Percentiles rank a stretch among this genome's conserved stretches.
Conservation (phyloP, 495 filamentous ascomycete species). For the Tuber melanosporum region DNA sequence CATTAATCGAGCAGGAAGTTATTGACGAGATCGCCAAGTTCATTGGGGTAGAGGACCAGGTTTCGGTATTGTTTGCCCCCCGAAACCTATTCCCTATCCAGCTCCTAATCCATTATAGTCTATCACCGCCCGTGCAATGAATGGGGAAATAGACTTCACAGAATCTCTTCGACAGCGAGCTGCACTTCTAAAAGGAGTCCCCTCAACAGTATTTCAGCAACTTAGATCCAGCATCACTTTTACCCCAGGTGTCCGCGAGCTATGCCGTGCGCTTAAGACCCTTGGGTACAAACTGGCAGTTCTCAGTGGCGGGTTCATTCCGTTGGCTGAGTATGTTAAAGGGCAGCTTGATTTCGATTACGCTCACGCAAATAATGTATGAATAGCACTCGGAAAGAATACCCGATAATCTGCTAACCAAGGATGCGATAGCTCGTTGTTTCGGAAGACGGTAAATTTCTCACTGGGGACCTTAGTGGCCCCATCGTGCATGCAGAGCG, state of each 20-base stretch:
- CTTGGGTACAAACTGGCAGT: conserved; percentile 81
- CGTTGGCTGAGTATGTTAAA: conserved; percentile 79
- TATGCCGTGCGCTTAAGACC: conserved; percentile 63
- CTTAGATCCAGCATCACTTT: conserved; percentile 67
- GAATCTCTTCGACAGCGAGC: conserved; percentile 71
- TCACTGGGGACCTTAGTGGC: conserved; percentile 74
- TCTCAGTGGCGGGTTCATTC: conserved; percentile 83
- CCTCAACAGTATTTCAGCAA: conserved; percentile 71
- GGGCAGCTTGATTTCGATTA: conserved; percentile 74
- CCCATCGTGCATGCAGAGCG: conserved; percentile 74
- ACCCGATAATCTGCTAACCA: conserved; percentile 1
- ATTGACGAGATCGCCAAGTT: conserved; percentile 80
- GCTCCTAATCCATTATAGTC: conserved; percentile 42
- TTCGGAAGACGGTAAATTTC: conserved; percentile 54
- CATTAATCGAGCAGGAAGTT: conserved; percentile 90
- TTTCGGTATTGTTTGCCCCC: conserved; percentile 48
- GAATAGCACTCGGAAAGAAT: conserved; percentile 13
- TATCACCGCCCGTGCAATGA: conserved; percentile 90
- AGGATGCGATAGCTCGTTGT: conserved; percentile 54
- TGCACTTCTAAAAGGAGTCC: conserved; percentile 69
- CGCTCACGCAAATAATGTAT: conserved; percentile 74
- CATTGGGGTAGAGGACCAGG: conserved; percentile 48
- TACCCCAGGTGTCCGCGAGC: conserved; percentile 68
- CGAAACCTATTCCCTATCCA: not conserved
- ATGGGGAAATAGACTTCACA: conserved; percentile 92